Evolutionary conservation across 2,329 filamentous ascomycete species (phyloP).

Genomic region (Apiospora pterosperma): DNA sequence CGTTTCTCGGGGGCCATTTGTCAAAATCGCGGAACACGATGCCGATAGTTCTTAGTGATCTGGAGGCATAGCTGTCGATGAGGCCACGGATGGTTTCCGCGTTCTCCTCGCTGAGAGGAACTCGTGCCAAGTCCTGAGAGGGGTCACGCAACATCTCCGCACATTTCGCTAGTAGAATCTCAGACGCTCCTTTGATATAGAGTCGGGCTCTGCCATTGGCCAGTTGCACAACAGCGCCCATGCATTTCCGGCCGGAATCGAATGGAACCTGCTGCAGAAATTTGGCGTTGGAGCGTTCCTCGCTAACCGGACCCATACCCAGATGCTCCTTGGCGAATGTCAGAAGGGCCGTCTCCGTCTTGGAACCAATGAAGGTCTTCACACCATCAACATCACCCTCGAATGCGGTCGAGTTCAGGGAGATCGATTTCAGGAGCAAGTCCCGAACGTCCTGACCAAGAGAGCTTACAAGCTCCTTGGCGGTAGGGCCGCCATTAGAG

Average conservation of each 20-base stretch:
- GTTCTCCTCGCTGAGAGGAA: conserved; percentile 48
- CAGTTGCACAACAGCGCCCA: conserved; percentile 56
- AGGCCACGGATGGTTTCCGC: conserved; percentile 57
- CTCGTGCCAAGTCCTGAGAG: conserved; percentile 37
- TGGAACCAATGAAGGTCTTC: conserved; percentile 69
- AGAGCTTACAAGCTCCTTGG: conserved; percentile 43
- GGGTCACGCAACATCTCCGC: conserved; percentile 49
- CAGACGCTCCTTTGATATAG: conserved; percentile 62
- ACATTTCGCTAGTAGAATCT: conserved; percentile 59
- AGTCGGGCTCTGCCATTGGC: conserved; percentile 50
- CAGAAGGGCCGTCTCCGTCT: conserved; percentile 74
- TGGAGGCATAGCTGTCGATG: conserved; percentile 74
- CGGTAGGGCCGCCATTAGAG: conserved; percentile 30
- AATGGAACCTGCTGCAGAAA: conserved; percentile 70
- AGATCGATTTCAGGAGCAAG: conserved; percentile 56
- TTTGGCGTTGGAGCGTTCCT: conserved; percentile 58
- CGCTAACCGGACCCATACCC: conserved; percentile 61
- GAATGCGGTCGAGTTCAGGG: conserved; percentile 71
- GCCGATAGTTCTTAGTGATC: conserved; percentile 80
- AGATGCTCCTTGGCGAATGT: conserved; percentile 65
- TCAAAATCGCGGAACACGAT: conserved; percentile 82
- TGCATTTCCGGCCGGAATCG: conserved; percentile 72
- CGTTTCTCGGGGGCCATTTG: conserved; percentile 72
- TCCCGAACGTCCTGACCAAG: conserved; percentile 47
- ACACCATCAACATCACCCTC: conserved; percentile 68